Evolutionary conservation across 768 basidiomycete genomes (phyloP).

Genomic region (Amanita muscaria): DNA sequence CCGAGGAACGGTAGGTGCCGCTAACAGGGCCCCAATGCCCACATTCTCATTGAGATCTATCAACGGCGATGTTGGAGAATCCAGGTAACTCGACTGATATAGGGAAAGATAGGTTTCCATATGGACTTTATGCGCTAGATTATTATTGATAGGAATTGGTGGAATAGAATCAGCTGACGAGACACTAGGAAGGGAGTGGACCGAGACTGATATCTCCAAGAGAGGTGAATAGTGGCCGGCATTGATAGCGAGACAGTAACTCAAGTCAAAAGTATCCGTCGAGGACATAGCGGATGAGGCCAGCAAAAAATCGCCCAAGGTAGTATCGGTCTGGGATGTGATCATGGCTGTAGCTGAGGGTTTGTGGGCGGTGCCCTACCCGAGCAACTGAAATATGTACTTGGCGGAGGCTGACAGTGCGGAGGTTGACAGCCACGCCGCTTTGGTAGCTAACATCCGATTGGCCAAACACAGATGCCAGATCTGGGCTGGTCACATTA

Average conservation of each 20-base stretch:
- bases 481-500: conserved; percentile 3
- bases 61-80: background rate
- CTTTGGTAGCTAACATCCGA: background rate
- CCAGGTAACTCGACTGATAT: conserved; percentile 16
- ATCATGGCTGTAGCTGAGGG: background rate
- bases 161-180: conserved; percentile 6
- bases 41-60: background rate
- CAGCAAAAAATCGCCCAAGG: background rate
- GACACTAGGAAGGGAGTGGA: conserved; percentile 5
- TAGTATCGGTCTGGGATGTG: background rate
- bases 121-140: conserved; percentile 8
- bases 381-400: no score
- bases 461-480: no score
- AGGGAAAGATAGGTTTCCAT: conserved; percentile 11
- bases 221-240: background rate
- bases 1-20: conserved; percentile 8
- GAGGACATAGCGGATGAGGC: background rate
- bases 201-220: background rate
- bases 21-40: conserved; percentile 2
- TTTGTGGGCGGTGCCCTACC: no score
- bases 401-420: conserved; percentile 6
- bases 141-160: background rate
- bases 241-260: background rate
- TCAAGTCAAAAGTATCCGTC: conserved; percentile 4
- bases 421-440: background rate